Percentiles rank a stretch among this genome's conserved stretches.
These are phyloP conservation scores for Solanum commersonii DNA, from an alignment of 257 asterid genomes.

Conservation along the genomic window DNA sequence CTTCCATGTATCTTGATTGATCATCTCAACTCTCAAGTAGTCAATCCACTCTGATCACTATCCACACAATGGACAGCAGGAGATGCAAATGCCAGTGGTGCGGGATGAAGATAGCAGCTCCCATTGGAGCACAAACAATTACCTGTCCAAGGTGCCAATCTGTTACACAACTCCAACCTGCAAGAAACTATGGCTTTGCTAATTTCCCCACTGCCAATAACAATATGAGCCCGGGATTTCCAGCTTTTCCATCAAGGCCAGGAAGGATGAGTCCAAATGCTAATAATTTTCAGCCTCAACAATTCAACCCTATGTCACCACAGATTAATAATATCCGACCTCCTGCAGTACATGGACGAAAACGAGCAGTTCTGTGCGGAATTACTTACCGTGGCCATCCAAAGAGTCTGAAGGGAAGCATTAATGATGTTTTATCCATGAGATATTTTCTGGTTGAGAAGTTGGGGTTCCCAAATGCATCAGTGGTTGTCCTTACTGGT, in stretches of 20 bases:
- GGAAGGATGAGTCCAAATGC: background rate
- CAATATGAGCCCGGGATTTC: slow-evolving; percentile 6
- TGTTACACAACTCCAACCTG: slow-evolving; percentile 3
- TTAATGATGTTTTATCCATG: slow-evolving; percentile 46
- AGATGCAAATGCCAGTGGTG: slow-evolving; percentile 47
- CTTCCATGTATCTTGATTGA: background rate
- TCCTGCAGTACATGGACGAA: slow-evolving; percentile 32
- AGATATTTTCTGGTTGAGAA: slow-evolving; percentile 32
- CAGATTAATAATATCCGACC: slow-evolving; percentile 5
- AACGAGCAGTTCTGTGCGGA: slow-evolving; percentile 64
- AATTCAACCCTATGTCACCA: background rate
- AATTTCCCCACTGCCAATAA: background rate
- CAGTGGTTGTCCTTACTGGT: slow-evolving; percentile 65
- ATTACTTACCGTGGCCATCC: slow-evolving; percentile 42
- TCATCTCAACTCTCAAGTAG: background rate
- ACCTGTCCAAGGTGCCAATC: slow-evolving; percentile 37
- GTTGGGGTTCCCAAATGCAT: slow-evolving; percentile 50
- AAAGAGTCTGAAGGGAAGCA: slow-evolving; percentile 50
- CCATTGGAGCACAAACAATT: slow-evolving; percentile 23
- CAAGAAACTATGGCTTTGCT: background rate
- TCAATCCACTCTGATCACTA: background rate
- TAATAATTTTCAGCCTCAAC: slow-evolving; percentile 2
- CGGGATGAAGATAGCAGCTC: slow-evolving; percentile 20
- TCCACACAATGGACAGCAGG: slow-evolving; percentile 31
- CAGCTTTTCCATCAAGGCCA: background rate